Conservation (phyloP, 1,139 yeast species). For the Debaryomyces fabryi region DNA sequence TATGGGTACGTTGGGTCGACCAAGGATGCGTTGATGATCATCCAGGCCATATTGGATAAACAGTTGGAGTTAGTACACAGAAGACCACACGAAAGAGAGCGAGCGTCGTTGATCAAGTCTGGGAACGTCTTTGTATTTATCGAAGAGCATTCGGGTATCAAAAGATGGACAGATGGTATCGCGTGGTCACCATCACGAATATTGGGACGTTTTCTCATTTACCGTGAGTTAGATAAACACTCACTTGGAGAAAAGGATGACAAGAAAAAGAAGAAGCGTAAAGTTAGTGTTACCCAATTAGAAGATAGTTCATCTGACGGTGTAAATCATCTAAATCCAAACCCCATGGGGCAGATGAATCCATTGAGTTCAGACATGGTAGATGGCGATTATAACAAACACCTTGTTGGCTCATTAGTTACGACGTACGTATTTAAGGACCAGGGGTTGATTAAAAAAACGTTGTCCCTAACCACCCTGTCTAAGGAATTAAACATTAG, state of each 20-base stretch:
- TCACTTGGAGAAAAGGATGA: slow-evolving; percentile 37
- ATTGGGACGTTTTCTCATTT: slow-evolving; percentile 78
- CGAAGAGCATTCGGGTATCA: slow-evolving; percentile 81
- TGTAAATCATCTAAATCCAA: slow-evolving; percentile 8
- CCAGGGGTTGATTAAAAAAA: slow-evolving; percentile 80
- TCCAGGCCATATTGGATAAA: slow-evolving; percentile 73
- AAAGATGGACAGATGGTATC: slow-evolving; percentile 93
- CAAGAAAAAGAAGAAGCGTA: slow-evolving; percentile 35
- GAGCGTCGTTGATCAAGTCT: slow-evolving; percentile 63
- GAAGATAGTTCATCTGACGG: slow-evolving; percentile 10
- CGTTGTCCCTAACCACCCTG: slow-evolving; percentile 60
- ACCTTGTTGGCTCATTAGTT: slow-evolving; percentile 57
- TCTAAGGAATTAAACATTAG: slow-evolving; percentile 38
- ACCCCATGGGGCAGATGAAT: slow-evolving; percentile 15
- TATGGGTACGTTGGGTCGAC: slow-evolving; percentile 80
- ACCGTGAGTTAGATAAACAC: slow-evolving; percentile 72
- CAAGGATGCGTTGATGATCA: slow-evolving; percentile 78
- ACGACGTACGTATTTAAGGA: slow-evolving; percentile 70
- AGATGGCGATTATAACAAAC: slow-evolving; percentile 24
- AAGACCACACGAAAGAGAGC: slow-evolving; percentile 81
- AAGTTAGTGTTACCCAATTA: slow-evolving; percentile 22
- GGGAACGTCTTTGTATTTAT: slow-evolving; percentile 86
- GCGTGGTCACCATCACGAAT: slow-evolving; percentile 92
- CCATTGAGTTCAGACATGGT: slow-evolving; percentile 7
- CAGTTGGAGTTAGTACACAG: slow-evolving; percentile 67